Evolutionary conservation across 371 early-diverging fungal species (phyloP).

Genomic region (Mortierella sp.): DNA sequence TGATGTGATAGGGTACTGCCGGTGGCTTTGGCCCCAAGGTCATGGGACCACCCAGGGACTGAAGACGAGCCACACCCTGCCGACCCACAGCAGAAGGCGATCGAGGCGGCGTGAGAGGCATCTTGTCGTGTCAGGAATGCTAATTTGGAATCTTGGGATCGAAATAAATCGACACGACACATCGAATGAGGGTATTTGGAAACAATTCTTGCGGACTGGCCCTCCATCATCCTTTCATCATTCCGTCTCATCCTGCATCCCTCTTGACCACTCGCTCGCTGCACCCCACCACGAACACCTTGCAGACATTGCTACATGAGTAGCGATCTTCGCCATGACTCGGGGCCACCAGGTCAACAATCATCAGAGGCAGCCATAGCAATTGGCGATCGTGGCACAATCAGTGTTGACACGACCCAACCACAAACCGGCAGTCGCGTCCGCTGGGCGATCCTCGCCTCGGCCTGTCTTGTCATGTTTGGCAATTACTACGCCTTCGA

Average conservation of each 20-base stretch:
- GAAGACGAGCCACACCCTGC: constrained; percentile 8
- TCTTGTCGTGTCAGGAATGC: background rate
- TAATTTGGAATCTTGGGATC: too few species aligned
- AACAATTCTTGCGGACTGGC: too few species aligned
- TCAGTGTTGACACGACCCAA: background rate
- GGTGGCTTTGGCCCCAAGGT: constrained; percentile 51
- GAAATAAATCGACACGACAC: too few species aligned
- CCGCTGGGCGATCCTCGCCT: constrained; percentile 56
- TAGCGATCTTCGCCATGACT: constrained; percentile 13
- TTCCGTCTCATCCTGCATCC: too few species aligned
- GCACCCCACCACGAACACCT: constrained; percentile 46
- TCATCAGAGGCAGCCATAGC: constrained; percentile 7
- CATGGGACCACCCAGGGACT: constrained; percentile 50
- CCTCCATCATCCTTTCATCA: too few species aligned
- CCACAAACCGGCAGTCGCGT: constrained; percentile 4
- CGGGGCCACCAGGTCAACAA: constrained; percentile 6
- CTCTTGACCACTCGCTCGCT: background rate
- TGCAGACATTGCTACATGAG: constrained; percentile 12
- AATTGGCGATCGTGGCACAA: background rate
- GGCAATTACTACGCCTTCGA: constrained; percentile 74
- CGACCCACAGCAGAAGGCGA: constrained; percentile 10
- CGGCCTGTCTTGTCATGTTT: constrained; percentile 60
- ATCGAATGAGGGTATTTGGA: too few species aligned
- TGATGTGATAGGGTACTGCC: constrained; percentile 51
- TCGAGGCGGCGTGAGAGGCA: constrained; percentile 9